Base-by-base conservation (phyloP, 495 filamentous ascomycete genomes). In the Penicillium bovifimosum region DNA sequence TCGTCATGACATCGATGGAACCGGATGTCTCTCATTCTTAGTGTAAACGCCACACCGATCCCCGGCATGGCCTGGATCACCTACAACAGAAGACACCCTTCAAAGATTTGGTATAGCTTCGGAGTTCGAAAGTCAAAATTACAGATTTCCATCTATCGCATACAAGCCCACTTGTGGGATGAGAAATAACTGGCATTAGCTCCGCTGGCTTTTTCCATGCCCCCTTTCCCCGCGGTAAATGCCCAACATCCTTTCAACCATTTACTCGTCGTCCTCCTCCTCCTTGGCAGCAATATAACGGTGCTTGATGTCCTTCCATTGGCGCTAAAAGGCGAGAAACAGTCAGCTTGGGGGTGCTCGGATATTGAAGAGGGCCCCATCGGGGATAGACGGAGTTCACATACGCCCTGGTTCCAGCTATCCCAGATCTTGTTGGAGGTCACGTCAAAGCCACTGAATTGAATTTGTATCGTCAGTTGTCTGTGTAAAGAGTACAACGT, bases 291-390 rank as follows among this genome's bases (percentile, higher is more conserved):
- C 67, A 58, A 91, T 70, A 69, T 96, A 99, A 65, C 80, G 84
- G 66, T 82, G 72, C 69, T 93, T 90, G 76, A 99, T 96, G 70
- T 97, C 93, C 80, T 97, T 97, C 95, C 95, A 99, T 92, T 97
- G 95, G 59, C 93, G 90, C 88, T 97, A 65, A 67, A 61, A 17
- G 2, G 18, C 20, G 48, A 34, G 35, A 41, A 41, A 45, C 10
- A 17, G 64, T 79, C 62, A 77, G 74, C 59, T 33, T 56, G 48
- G 42, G 35, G 54, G 41, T 17, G 11, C 31, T 28, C 39, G 38
- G 20, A 46, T 36, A 41, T 47, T 24, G 46, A 29, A 27, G 16
- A 32, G 9, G 32, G 40, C 34, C 35, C 35, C 40, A 50, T 41
- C 28, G 28, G 35, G 27, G 45, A 49, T 38, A 36, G 28, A 29